Evolutionary conservation across 495 filamentous ascomycete genomes (phyloP).

Genomic region (Lentithecium fluviatile): DNA sequence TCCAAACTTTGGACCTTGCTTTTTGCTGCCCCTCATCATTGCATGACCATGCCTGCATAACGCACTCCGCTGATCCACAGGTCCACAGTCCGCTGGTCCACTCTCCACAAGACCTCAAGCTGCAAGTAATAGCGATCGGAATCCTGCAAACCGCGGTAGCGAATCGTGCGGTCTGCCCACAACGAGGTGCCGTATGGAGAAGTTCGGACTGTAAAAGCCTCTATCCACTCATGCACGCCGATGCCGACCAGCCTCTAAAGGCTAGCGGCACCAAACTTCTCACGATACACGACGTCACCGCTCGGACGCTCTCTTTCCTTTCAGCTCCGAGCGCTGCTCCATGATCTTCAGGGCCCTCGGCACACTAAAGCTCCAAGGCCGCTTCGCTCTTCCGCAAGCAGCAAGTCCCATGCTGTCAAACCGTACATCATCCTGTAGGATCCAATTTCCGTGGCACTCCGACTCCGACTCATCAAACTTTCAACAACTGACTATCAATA

Average conservation of each 20-base stretch:
- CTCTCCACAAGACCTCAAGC: no score
- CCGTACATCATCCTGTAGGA: background rate
- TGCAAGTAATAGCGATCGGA: no score
- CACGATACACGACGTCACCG: background rate
- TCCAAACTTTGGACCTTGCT: background rate
- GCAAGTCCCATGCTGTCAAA: background rate
- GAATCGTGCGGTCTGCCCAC: no score
- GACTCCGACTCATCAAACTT: background rate
- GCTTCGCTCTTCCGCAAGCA: constrained; percentile 2
- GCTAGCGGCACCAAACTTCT: background rate
- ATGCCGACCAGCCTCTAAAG: background rate
- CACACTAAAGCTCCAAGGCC: background rate
- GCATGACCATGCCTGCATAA: background rate
- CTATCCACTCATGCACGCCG: no score
- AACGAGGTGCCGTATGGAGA: no score
- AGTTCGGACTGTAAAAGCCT: no score
- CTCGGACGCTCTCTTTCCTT: background rate
- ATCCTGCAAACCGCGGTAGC: no score
- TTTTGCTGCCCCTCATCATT: background rate
- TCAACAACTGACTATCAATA: no score
- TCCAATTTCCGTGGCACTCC: background rate
- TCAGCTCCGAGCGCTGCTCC: background rate
- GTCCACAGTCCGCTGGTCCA: no score
- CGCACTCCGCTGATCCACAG: no score
- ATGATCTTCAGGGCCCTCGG: constrained; percentile 13